Base-by-base conservation (phyloP, 306 rosid species). In the Crotalaria pallida region DNA sequence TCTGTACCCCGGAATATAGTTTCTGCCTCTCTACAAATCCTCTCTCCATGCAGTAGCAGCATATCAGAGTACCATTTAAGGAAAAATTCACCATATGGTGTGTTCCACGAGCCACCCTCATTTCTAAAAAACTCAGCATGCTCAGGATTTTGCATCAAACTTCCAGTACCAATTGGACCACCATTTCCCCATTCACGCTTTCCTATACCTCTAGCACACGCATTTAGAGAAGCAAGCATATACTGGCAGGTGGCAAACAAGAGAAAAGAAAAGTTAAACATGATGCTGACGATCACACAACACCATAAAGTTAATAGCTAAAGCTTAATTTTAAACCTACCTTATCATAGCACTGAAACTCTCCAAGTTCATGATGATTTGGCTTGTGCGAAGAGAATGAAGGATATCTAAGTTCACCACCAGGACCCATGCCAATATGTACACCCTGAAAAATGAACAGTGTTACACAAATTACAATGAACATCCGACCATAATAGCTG, bases 381-480 rank as follows among this genome's bases (percentile, higher is more conserved):
- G 83, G 81, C 74, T 82, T 84, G 56, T 59, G 88, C 38, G 60
- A 41, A 77, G 87, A 82, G 68, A 80, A 43, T 43, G 90, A 83
- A 71, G 98, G 98, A 80, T 89, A 92, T 81, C 96, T 84, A 53
- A 92, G 72, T 74, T 92, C 98, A 82, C 98, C 93, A 49, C 77
- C 89, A 53, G 96, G 98, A 77, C 98, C 96, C 96, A 92, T 83
- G 75, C 96, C 98, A 67, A 92, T 79, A 80, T 82, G 96, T 69
- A 89, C 84, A 70, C 96, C 96, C 98, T 92, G 84, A 65, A 78
- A 47, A 65, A 67, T 31, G 13, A 78, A 71, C 57, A 71, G 55
- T 24, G 57, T 49, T 40, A 49, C 40, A 49, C 58, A 65, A 56
- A 72, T 65, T 63, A 51, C 41, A 45, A 71, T 76, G 7, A 81